A percentile compares a stretch with the other conserved stretches of the same genome.
Evolutionary conservation across 257 asterid genomes (phyloP).

Genomic region (Thymus quinquecostatus): DNA sequence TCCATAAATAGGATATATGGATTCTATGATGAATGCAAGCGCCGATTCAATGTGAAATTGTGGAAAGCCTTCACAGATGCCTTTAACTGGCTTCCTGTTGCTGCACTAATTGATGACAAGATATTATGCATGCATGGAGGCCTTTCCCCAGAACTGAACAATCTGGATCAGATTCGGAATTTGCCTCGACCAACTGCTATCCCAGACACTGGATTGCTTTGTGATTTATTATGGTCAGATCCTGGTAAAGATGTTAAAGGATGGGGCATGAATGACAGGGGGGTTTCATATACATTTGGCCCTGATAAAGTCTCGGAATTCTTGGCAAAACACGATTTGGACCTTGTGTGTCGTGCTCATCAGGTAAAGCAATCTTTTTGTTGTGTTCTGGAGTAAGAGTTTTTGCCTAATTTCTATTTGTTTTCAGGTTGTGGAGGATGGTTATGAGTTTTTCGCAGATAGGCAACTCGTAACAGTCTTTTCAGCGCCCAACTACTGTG

Average conservation of each 20-base stretch:
- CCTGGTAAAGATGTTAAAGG: conserved; percentile 65
- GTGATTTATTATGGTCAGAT: conserved; percentile 67
- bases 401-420: conserved; percentile 10
- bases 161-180: conserved; percentile 53
- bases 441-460: conserved; percentile 62
- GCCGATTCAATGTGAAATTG: conserved; percentile 59
- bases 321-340: conserved; percentile 57
- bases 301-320: conserved; percentile 63
- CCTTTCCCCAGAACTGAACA: conserved; percentile 60
- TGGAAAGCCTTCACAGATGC: conserved; percentile 66
- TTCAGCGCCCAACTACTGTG: conserved; percentile 63
- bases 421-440: conserved; percentile 63
- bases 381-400: neutral
- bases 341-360: conserved; percentile 68
- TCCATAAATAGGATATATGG: conserved; percentile 63
- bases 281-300: conserved; percentile 65
- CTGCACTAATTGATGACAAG: conserved; percentile 62
- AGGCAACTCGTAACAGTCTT: conserved; percentile 63
- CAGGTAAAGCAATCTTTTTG: conserved; percentile 45
- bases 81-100: conserved; percentile 67
- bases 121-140: conserved; percentile 72
- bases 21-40: conserved; percentile 64
- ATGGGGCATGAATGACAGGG: conserved; percentile 74
- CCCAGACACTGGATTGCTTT: conserved; percentile 64
- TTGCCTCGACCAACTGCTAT: conserved; percentile 64